Conservation (phyloP, 2,329 filamentous ascomycete genomes). For the Trichoderma oligosporum region DNA sequence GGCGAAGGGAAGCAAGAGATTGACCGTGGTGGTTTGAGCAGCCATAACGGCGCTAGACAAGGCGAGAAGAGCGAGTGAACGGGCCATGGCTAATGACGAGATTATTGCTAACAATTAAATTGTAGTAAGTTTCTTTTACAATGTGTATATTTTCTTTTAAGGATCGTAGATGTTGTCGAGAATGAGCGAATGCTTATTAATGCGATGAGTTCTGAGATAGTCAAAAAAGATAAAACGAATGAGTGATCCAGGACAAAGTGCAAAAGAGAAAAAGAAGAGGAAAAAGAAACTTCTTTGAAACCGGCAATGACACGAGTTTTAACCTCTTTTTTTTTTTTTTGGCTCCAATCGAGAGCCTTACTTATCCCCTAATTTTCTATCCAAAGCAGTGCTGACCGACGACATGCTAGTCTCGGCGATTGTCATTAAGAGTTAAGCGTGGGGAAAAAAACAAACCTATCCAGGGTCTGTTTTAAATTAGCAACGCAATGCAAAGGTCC, state of each 20-base stretch:
- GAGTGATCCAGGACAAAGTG: background rate
- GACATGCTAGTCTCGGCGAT: conserved; percentile 16
- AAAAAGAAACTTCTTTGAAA: background rate
- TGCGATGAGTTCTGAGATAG: background rate
- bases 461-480: background rate
- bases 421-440: conserved; percentile 4
- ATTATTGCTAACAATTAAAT: too few relatives aligned
- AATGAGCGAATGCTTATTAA: conserved; percentile 2
- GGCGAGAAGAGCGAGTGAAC: conserved; percentile 28
- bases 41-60: conserved; percentile 26
- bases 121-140: too few relatives aligned
- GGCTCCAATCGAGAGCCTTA: background rate
- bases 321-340: background rate
- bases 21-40: conserved; percentile 28
- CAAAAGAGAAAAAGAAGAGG: background rate
- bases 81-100: conserved; percentile 16
- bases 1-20: conserved; percentile 28
- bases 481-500: background rate
- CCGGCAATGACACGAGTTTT: background rate
- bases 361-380: background rate
- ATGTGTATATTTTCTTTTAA: background rate
- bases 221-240: background rate
- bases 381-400: background rate
- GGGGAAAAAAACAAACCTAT: background rate
- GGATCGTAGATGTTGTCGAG: background rate